Evolutionary conservation across 805 yeast species (phyloP), one percentile per base, ranked within the genome.

Genomic region (Priceomyces castillae): DNA sequence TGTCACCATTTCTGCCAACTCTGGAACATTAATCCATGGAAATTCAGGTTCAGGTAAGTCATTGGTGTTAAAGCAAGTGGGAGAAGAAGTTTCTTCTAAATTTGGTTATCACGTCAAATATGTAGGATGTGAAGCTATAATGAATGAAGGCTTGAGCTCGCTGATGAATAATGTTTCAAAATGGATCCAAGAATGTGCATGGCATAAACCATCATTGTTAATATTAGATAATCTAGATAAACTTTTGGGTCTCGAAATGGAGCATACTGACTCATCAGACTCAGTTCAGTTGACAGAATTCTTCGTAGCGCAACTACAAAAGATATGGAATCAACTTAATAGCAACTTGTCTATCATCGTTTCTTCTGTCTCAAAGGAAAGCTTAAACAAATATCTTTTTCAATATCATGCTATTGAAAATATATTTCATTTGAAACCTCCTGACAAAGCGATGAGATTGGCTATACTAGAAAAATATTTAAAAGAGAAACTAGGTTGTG

Each of bases 31-130:
- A 42, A 54, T 90, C 0, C 75, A 80, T 51, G 98, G 97, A 0
- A 64, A 81, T 17, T 69, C 86, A 1, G 97, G 97, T 0, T 77
- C 88, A 47, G 98, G 98, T 0, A 92, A 92, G 58, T 69, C 94
- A 0, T 62, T 80, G 1, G 47, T 84, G 2, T 55, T 81, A 12
- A 61, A 70, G 3, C 65, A 73, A 19, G 57, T 85, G 0, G 53
- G 71, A 0, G 45, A 64, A 1, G 52, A 53, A 7, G 54, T 86
- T 5, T 46, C 56, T 7, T 40, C 59, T 1, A 57, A 65, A 2
- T 59, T 71, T 30, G 77, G 82, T 10, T 74, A 73, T 54, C 62
- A 59, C 40, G 59, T 81, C 23, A 72, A 74, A 50, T 54, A 71
- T 46, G 61, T 86, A 49, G 57, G 71, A 9, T 80, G 94, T 62